Base-by-base conservation (phyloP, 2,329 filamentous ascomycete species). In the Fusarium falciforme region DNA sequence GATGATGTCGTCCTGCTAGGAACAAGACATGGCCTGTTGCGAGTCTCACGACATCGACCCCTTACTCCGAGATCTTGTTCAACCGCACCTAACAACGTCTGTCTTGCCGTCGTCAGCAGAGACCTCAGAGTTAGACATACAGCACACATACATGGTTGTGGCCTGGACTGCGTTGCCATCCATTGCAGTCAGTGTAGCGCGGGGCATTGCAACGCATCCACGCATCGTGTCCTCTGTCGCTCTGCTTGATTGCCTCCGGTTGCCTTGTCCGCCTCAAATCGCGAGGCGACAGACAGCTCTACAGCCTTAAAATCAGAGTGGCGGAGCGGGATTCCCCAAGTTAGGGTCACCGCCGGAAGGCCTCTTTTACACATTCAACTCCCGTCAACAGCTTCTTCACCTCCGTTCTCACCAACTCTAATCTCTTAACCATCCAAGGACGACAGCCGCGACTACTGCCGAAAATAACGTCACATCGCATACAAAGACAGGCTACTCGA, bases 61-160 rank as follows among this genome's bases (percentile, higher is more conserved):
- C 58, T 64, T 72, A 68, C 64, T 60, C 55, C 61, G 33, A 64
- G 62, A 75, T 75, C 72, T 75, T 73, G 69, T 70, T 40, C 72
- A 72, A 70, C 68, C 68, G 35, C 68, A 74, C 62, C 62, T 63
- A 54, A 52, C 67, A 44, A 61, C 62, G 49, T 44, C 64, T 66
- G 60, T 61, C 61, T 63, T 62, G 33, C 61, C 49, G 55, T 35
- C 42, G 64, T 71, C 61, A 71, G n/a, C 63, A 64, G 27, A 67
- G 55, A 73, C 47, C 47, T 27, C 40, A 31, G 47, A 61, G n/a
- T 36, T 70, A 58, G 44, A 20, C 22, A 25, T 61, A 61, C 65
- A 63, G 31, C 66, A 61, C 66, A 66, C 33, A 44, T 72, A 75
- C 69, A 76, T 76, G 73, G 66, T 71, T 61, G 65, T 76, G 55